Conservation (phyloP, 176 grass and related monocot species). For the Musa acuminata region DNA sequence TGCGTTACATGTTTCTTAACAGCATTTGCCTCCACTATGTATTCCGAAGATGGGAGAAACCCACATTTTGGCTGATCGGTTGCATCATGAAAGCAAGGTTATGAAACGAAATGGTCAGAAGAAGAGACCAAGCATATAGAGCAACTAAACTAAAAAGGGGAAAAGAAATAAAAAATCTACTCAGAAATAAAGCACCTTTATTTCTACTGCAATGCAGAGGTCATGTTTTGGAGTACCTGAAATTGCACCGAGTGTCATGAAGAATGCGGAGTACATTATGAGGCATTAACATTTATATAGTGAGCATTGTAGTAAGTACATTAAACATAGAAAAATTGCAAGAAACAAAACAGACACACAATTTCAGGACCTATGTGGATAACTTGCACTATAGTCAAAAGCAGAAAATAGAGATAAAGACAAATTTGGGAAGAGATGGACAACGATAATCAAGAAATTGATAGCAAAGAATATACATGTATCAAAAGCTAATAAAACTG, state of each 20-base stretch:
- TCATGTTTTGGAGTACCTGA: conserved; percentile 45
- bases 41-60: conserved; percentile 87
- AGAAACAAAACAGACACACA: too few species aligned
- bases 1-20: conserved; percentile 79
- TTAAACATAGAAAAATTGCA: too few species aligned
- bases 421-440: too few species aligned
- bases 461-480: too few species aligned
- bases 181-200: conserved; percentile 52
- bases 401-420: too few species aligned
- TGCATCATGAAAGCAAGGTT: conserved; percentile 4
- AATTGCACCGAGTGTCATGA: conserved; percentile 2
- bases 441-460: too few species aligned
- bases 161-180: conserved; percentile 13
- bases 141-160: conserved; percentile 16
- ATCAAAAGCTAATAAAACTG: too few species aligned
- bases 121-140: conserved; percentile 17
- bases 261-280: conserved; percentile 11
- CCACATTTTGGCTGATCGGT: conserved; percentile 77
- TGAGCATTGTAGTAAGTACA: too few species aligned
- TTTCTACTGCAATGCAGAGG: conserved; percentile 76
- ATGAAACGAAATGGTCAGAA: conserved; percentile 16
- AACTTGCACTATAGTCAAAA: too few species aligned
- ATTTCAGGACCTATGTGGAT: too few species aligned
- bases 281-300: conserved; percentile 3
- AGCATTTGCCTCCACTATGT: conserved; percentile 58